Evolutionary conservation across 179 eudicot species (phyloP).

Genomic region (Heliamphora pulchella): DNA sequence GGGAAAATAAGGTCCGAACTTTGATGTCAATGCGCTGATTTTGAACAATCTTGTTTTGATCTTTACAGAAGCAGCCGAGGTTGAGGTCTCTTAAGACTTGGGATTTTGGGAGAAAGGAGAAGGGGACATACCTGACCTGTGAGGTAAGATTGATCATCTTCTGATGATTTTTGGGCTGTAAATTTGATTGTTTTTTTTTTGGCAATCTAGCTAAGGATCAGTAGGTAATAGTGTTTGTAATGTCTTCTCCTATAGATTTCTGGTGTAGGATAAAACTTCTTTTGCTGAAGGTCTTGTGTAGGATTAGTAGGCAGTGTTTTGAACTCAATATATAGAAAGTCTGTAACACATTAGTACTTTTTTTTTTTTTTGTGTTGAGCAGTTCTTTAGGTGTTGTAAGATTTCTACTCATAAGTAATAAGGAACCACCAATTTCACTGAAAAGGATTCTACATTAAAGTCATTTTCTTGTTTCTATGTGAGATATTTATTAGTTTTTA

Average conservation of each 20-base stretch:
- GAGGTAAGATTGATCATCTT: conserved; percentile 25
- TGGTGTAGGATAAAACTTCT: not conserved
- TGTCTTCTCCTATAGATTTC: conserved; percentile 11
- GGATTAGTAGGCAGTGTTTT: conserved; percentile 5
- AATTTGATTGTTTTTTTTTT: not conserved
- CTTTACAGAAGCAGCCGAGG: conserved; percentile 21
- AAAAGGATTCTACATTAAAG: not conserved
- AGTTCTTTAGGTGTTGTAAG: not conserved
- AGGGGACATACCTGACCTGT: conserved; percentile 1
- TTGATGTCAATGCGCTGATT: conserved; percentile 77
- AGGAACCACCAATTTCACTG: not conserved
- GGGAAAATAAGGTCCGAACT: conserved; percentile 51
- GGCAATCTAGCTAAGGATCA: not conserved
- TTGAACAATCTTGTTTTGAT: not conserved
- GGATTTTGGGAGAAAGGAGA: conserved; percentile 14
- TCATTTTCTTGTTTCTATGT: not conserved
- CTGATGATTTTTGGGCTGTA: conserved; percentile 26
- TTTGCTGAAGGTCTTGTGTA: conserved; percentile 3
- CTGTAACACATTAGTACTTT: not conserved
- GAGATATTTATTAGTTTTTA: not conserved
- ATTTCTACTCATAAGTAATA: not conserved
- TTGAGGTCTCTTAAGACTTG: conserved; percentile 15
- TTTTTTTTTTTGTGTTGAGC: not conserved
- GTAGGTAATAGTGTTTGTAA: conserved; percentile 6
- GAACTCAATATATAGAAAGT: not conserved